Conservation (phyloP, 768 basidiomycete species). For the Amanita jacksonii region DNA sequence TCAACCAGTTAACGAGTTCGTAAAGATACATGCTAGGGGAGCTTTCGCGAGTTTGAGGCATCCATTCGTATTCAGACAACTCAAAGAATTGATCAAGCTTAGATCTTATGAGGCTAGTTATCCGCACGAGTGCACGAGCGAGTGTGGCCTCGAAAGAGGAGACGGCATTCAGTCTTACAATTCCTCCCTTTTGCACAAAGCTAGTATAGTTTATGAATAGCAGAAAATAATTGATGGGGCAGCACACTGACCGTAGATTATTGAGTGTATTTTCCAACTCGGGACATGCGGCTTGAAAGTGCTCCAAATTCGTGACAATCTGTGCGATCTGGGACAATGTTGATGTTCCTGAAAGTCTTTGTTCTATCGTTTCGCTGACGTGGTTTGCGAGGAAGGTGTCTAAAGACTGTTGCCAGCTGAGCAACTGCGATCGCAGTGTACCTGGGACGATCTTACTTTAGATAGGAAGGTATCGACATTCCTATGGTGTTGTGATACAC, state of each 20-base stretch:
- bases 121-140: constrained; percentile 58
- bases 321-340: constrained; percentile 89
- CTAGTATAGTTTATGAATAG: constrained; percentile 26
- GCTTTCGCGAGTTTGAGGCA: constrained; percentile 56
- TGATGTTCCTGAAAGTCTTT: constrained; percentile 62
- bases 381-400: constrained; percentile 71
- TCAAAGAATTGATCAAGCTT: constrained; percentile 97
- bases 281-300: constrained; percentile 76
- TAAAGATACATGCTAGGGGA: constrained; percentile 91
- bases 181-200: constrained; percentile 75
- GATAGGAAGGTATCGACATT: constrained; percentile 88
- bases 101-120: constrained; percentile 74
- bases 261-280: constrained; percentile 84
- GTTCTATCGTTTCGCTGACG: constrained; percentile 68
- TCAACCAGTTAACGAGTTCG: constrained; percentile 94
- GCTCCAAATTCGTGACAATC: constrained; percentile 86
- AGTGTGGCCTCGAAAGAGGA: constrained; percentile 64
- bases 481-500: constrained; percentile 83
- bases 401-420: constrained; percentile 49
- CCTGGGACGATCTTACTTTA: constrained; percentile 45
- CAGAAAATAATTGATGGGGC: not conserved
- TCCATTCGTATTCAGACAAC: constrained; percentile 93
- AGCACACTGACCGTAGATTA: constrained; percentile 52
- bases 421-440: not conserved
- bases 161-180: constrained; percentile 57